Percentiles rank a stretch among this genome's conserved stretches.
phyloP scores from a whole-genome alignment of 345 rosid species.

The Fremontodendron californicum region DNA sequence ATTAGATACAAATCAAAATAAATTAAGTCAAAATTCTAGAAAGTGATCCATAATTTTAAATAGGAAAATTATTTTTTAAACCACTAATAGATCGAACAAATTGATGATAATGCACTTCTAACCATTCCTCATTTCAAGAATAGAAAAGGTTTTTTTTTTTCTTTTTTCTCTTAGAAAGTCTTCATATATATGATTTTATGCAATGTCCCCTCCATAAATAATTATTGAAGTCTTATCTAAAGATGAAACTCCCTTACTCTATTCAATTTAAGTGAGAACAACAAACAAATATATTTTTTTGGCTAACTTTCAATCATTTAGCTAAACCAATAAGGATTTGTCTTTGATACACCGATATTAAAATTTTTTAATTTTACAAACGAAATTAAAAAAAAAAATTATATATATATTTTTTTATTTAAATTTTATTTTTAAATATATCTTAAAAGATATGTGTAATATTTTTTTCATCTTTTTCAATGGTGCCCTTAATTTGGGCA shows the following conservation, averaged over 20 bases:
- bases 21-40: not conserved
- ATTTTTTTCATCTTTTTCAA: too few relatives aligned
- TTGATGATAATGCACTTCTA: not conserved
- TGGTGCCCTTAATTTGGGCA: not conserved
- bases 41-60: not conserved
- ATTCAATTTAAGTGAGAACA: not conserved
- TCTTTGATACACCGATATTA: too few relatives aligned
- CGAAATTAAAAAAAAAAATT: too few relatives aligned
- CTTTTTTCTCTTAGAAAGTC: not conserved
- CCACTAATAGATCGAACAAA: not conserved
- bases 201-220: not conserved
- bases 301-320: not conserved
- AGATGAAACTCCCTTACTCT: not conserved
- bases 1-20: not conserved
- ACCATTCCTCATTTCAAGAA: not conserved
- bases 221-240: not conserved
- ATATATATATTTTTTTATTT: too few relatives aligned
- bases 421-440: too few relatives aligned
- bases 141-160: too few relatives aligned
- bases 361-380: too few relatives aligned
- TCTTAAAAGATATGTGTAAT: too few relatives aligned
- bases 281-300: too few relatives aligned
- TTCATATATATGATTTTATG: not conserved
- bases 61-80: not conserved
- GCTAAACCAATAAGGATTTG: too few relatives aligned